Base-by-base conservation (phyloP, 306 rosid genomes). In the Quercus gilva region DNA sequence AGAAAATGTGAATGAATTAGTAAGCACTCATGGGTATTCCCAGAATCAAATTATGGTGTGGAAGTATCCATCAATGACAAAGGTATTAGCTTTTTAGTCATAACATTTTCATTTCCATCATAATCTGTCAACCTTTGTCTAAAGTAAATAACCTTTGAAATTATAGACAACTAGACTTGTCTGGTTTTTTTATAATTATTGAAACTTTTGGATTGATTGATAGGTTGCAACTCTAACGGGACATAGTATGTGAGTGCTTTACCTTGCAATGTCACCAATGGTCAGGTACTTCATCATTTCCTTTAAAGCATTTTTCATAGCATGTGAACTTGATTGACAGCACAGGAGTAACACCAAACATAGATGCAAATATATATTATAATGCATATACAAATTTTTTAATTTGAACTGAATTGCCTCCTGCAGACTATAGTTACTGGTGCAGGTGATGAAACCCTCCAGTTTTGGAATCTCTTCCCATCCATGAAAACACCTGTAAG, bases 11-110 rank as follows among this genome's bases (percentile, higher is more conserved):
- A 96, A 96, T 78, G 99, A 96, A 80, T 61, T 96, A 72, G 99
- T 96, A 55, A 94, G 99, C 75, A 93, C 99, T 52, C 99, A 95
- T 64, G 99, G 99, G 33, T 95, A 95, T 84, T 95, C 99, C 33
- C 99, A 93, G 84, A 95, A 95, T 77, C 99, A 95, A 81, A 93
- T 91, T 33, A 95, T 93, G 98, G 94, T 94, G 84, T 94, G 98
- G 99, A 96, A 91, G 81, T 96, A 96, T 89, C 97, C 98, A 73
- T 90, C 99, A 77, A 78, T 96, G 85, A 26, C 84, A 41, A 94
- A 94, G 97, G 94, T 88, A 78, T 74, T 65, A 20, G 57, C 11
- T 20, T 55, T 6, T 33, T 25, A 41, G 73, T 65, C 67, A 41
- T 60, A 15, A 49, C 51, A 26, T 81, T 19, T 18, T 26, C 7